phyloP scores from a whole-genome alignment of 2,329 filamentous ascomycete genomes.

The Ophiostoma ips region DNA sequence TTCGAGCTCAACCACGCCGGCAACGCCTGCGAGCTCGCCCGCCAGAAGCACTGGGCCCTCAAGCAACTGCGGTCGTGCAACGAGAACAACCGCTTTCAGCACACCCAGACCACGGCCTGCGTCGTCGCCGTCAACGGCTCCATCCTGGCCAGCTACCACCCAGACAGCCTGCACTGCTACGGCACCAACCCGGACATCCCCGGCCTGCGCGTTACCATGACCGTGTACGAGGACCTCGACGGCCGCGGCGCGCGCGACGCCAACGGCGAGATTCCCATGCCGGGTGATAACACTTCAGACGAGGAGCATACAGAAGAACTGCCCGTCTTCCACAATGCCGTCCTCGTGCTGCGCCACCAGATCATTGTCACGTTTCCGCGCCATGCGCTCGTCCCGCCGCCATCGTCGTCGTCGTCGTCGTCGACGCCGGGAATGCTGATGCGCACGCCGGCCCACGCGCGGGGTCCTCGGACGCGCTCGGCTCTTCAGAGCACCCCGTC shows the following conservation, averaged over 20 bases:
- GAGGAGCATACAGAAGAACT: background rate
- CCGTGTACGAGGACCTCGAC: conserved; percentile 4
- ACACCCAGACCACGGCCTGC: conserved; percentile 14
- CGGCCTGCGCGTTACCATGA: conserved; percentile 14
- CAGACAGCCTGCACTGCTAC: conserved; percentile 12
- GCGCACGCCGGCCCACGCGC: no score
- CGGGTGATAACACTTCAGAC: background rate
- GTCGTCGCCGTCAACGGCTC: conserved; percentile 13
- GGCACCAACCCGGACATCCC: conserved; percentile 10
- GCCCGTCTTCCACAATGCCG: conserved; percentile 3
- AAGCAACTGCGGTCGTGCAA: conserved; percentile 13
- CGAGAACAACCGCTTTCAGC: conserved; percentile 12
- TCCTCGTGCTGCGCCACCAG: conserved; percentile 10
- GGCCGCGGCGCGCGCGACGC: background rate
- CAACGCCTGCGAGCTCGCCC: conserved; percentile 10
- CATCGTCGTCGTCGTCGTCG: background rate
- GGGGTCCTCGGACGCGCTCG: no score
- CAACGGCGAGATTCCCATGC: background rate
- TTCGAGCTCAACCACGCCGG: conserved; percentile 13
- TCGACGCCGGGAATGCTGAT: no score
- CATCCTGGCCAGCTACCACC: conserved; percentile 9
- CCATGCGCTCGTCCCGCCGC: background rate
- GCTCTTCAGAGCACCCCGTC: no score
- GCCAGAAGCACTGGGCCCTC: conserved; percentile 12
- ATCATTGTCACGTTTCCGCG: conserved; percentile 8